A percentile compares a stretch with the other conserved stretches of the same genome.
Evolutionary conservation across 2,329 filamentous ascomycete genomes (phyloP).

Genomic region (Alternaria viburni): DNA sequence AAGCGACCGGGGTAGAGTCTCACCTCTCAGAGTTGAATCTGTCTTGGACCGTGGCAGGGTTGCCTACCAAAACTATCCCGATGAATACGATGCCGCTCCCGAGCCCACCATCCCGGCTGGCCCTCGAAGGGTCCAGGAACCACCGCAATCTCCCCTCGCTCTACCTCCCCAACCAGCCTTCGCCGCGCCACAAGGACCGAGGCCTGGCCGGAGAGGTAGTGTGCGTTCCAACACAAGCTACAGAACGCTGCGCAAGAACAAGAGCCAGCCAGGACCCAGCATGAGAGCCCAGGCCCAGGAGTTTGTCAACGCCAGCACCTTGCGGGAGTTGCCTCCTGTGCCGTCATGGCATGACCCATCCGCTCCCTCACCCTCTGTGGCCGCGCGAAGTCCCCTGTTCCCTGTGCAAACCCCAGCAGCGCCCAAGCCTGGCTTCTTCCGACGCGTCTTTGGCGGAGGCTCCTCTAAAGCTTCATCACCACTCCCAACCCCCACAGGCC

Average conservation of each 20-base stretch:
- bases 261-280: constrained; percentile 48
- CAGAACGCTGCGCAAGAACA: constrained; percentile 51
- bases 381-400: constrained; percentile 56
- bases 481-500: constrained; percentile 23
- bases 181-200: constrained; percentile 49
- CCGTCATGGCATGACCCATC: constrained; percentile 57
- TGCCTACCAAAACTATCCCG: constrained; percentile 55
- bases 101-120: constrained; percentile 84
- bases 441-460: constrained; percentile 77
- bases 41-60: constrained; percentile 53
- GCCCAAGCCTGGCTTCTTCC: constrained; percentile 88
- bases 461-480: constrained; percentile 64
- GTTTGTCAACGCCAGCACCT: constrained; percentile 55
- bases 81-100: constrained; percentile 80
- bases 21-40: constrained; percentile 49
- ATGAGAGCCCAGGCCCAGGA: constrained; percentile 56
- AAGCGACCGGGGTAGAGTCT: constrained; percentile 23
- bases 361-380: constrained; percentile 61
- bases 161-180: constrained; percentile 48
- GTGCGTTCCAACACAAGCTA: constrained; percentile 62
- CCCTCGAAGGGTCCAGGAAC: constrained; percentile 64
- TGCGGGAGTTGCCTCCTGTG: constrained; percentile 52
- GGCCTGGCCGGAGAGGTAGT: constrained; percentile 63
- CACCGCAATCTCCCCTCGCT: constrained; percentile 48
- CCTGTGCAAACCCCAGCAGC: constrained; percentile 48